Base-by-base conservation (phyloP, 352 stramenopile genomes). In the Blastocystis sp. region DNA sequence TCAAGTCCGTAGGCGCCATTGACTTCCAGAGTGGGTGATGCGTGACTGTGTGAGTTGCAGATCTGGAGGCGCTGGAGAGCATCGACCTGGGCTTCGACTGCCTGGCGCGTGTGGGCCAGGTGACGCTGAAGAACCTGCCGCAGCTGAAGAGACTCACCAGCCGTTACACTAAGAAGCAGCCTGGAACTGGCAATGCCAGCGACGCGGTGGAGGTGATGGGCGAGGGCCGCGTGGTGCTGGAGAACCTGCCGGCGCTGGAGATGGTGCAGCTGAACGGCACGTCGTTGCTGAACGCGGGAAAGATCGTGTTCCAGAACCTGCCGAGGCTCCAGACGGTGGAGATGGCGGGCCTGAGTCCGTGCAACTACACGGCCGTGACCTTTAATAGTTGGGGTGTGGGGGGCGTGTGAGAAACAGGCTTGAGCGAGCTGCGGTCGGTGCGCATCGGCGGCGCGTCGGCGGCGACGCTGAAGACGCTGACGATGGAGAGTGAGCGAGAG, bases 161-260 rank as follows among this genome's bases (percentile, higher is more conserved):
- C 7, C 64, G 21, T 9, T 74, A 43, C 41, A 28, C 21, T 23
- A 53, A 9, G 40, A 14, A 38, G 21, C 7, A 4, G 2, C 7
- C 7, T 21, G n/a, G 21, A 43, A 19, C 34, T 19, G 4, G 14
- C 48, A 14, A 17, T 56, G 48, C 17, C 34, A 19, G 2, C 21
- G 34, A 19, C 17, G 28, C 28, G 28, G 28, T 34, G 28, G 28
- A 34, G 28, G 28, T 34, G 28, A 34, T 34, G 28, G 45, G 45
- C 23, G 40, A 52, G 5, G 64, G 64, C 34, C 40, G 10, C 10
- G 21, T 74, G 1, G 34, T 48, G 7, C 34, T 74, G 7, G 64
- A 74, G 11, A 45, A 74, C 34, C 64, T 74, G 17, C 64, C 64
- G 19, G 64, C 34, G 43, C 34, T 74, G 17, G 23, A 74, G 14